phyloP scores from a whole-genome alignment of 1,284 basidiomycete species.

The Prillingera fragicola region DNA sequence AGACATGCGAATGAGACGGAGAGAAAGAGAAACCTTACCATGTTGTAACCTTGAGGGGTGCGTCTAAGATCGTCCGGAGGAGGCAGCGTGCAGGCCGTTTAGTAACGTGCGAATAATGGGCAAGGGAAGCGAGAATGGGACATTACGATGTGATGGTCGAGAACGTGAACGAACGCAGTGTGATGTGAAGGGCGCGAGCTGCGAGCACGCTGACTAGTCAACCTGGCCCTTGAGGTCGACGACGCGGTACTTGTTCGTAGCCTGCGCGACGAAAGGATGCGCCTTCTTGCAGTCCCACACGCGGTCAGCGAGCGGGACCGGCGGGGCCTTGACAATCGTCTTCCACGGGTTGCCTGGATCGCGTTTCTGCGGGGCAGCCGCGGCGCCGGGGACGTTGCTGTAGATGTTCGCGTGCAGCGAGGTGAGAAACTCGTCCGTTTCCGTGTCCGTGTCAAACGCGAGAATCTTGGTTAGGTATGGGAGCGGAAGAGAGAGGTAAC shows the following conservation, averaged over 20 bases:
- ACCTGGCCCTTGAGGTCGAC: slow-evolving; percentile 55
- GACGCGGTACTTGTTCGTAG: slow-evolving; percentile 49
- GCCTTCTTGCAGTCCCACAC: slow-evolving; percentile 53
- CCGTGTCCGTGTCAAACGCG: slow-evolving; percentile 66
- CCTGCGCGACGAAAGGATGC: slow-evolving; percentile 45
- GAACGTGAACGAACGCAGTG: too few species aligned
- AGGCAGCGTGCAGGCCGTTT: too few species aligned
- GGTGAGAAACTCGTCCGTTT: slow-evolving; percentile 65
- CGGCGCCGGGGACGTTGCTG: slow-evolving; percentile 39
- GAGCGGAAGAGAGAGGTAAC: slow-evolving; percentile 74
- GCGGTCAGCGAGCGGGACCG: slow-evolving; percentile 26
- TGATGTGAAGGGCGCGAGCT: too few species aligned
- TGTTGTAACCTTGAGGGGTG: too few species aligned
- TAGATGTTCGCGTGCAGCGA: slow-evolving; percentile 67
- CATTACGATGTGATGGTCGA: too few species aligned
- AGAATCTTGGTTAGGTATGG: slow-evolving; percentile 73
- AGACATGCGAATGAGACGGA: too few species aligned
- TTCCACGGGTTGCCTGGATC: slow-evolving; percentile 25
- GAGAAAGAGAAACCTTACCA: too few species aligned
- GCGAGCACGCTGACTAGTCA: slow-evolving; percentile 21
- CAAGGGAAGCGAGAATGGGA: too few species aligned
- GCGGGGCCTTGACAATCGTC: slow-evolving; percentile 14
- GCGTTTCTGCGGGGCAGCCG: slow-evolving; percentile 13
- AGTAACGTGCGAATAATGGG: too few species aligned
- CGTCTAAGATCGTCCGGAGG: too few species aligned